Conservation (phyloP, 768 basidiomycete genomes). For the Dacryopinax primogenitus region DNA sequence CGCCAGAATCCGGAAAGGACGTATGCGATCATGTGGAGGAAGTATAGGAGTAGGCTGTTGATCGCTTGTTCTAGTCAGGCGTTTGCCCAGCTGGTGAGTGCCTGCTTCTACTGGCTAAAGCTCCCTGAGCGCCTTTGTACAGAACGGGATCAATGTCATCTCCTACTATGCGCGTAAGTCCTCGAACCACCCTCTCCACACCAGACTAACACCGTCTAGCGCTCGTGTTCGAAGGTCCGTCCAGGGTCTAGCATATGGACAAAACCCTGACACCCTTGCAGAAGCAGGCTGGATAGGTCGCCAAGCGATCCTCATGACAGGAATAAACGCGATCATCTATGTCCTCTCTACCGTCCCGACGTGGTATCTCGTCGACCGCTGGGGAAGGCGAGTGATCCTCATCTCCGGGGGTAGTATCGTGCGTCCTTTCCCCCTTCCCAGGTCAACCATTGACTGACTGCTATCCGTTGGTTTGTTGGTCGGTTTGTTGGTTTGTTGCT, state of each 20-base stretch:
- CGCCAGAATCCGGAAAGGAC: constrained; percentile 45
- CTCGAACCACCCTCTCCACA: neutral
- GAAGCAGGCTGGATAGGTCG: constrained; percentile 93
- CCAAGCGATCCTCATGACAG: constrained; percentile 89
- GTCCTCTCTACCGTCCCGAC: constrained; percentile 69
- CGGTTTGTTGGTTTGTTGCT: neutral
- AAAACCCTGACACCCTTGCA: constrained; percentile 28
- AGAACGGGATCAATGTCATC: constrained; percentile 96
- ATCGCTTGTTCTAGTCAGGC: constrained; percentile 93
- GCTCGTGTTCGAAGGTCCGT: constrained; percentile 77
- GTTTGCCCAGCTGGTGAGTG: constrained; percentile 79
- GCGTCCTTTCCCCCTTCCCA: constrained; percentile 21
- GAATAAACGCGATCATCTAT: constrained; percentile 78
- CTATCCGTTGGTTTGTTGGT: neutral
- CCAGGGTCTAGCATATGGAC: neutral
- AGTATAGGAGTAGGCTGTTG: constrained; percentile 74
- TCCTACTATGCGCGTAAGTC: constrained; percentile 84
- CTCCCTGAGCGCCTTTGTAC: neutral
- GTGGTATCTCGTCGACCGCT: constrained; percentile 91
- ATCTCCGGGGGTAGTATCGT: constrained; percentile 74
- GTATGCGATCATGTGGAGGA: constrained; percentile 73
- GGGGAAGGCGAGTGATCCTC: constrained; percentile 78
- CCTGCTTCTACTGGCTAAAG: neutral
- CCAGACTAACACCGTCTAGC: constrained; percentile 33
- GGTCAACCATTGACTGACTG: neutral